A percentile compares a stretch with the other conserved stretches of the same genome.
These are phyloP conservation scores for Globisporangium nodosum DNA, from an alignment of 352 stramenopile species.

Conservation along the genomic window DNA sequence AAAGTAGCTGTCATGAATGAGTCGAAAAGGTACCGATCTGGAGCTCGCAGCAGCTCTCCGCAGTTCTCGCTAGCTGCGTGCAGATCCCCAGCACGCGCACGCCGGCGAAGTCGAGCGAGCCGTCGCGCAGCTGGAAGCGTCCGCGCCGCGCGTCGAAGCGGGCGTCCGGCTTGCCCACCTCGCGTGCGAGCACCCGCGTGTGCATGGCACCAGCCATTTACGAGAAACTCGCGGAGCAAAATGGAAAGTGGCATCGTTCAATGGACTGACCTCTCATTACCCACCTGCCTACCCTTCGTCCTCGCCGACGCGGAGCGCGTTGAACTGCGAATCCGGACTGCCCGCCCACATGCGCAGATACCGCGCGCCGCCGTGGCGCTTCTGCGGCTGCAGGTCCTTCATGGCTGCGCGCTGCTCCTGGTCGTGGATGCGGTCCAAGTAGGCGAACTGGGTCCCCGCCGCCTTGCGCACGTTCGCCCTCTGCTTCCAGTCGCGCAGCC, in stretches of 20 bases:
- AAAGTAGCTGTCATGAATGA: not conserved
- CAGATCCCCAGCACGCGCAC: conserved; percentile 32
- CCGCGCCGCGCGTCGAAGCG: conserved; percentile 12
- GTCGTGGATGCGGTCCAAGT: conserved; percentile 59
- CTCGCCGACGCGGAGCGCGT: conserved; percentile 7
- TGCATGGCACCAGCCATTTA: not conserved
- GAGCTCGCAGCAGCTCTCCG: conserved; percentile 14
- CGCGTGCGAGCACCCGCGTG: conserved; percentile 24
- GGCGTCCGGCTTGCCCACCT: conserved; percentile 20
- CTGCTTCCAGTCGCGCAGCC: conserved; percentile 44
- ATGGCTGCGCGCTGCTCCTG: conserved; percentile 44
- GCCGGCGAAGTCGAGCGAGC: conserved; percentile 9
- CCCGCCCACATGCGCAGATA: conserved; percentile 82
- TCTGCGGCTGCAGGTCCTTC: conserved; percentile 54
- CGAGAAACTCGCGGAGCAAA: no score
- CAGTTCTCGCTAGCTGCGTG: conserved; percentile 8
- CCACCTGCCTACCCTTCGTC: not conserved
- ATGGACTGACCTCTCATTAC: no score
- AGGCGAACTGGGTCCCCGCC: conserved; percentile 44
- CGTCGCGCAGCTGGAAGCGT: conserved; percentile 16
- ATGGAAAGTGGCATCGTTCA: not conserved
- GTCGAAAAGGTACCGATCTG: conserved; percentile 21
- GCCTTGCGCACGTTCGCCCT: conserved; percentile 43
- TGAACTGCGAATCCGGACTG: conserved; percentile 74
- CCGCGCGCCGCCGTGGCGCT: conserved; percentile 52